Evolutionary conservation across 495 filamentous ascomycete species (phyloP), one percentile per base, ranked within the genome.

Genomic region (Podospora comata): DNA sequence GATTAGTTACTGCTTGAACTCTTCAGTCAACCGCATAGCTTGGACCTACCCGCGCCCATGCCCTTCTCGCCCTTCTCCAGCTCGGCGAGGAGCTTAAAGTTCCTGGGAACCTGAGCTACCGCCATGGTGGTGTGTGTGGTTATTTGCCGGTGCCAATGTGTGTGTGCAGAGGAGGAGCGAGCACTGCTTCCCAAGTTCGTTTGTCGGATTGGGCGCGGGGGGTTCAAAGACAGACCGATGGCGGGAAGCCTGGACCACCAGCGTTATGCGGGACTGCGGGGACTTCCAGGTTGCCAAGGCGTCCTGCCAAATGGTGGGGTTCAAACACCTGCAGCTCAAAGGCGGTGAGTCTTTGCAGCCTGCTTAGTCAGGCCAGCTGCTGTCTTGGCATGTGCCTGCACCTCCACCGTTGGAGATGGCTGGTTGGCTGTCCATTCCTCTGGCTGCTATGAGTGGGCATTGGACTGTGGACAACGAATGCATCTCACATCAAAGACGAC

Each of bases 31-130:
- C 28, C 4, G 5, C 20, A 6, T 7, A 57, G 15, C 2, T 16
- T 20, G 53, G 62, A 70, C 79, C 64, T 77, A 97, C 94, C 94
- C 81, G 94, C 93, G 73, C 96, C 94, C 62, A 94, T 83, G 58
- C 96, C 95, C 79, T 98, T 99, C 84, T 99, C 95, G 71, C 95
- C 95, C 83, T 97, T 98, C 84, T 99, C 95, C 3, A 99, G 85
- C 88, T 99, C 95, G 77, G 97, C 96, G 20, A 99, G 86, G 71
- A 99, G 87, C 72, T 94, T 87, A 76, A 99, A 99, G 81, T 98
- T 98, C 74, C 95, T 85, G 54, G 95, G 95, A 44, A 99, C 85
- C 75, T 96, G 96, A 53, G 95, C 92, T 62, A 85, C 79, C 90
- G 77, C 77, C 77, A 79, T 79, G 44, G 26, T 57, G 16, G 54